phyloP scores from a whole-genome alignment of 1,284 basidiomycete species.

The Sphagnurus paluster region DNA sequence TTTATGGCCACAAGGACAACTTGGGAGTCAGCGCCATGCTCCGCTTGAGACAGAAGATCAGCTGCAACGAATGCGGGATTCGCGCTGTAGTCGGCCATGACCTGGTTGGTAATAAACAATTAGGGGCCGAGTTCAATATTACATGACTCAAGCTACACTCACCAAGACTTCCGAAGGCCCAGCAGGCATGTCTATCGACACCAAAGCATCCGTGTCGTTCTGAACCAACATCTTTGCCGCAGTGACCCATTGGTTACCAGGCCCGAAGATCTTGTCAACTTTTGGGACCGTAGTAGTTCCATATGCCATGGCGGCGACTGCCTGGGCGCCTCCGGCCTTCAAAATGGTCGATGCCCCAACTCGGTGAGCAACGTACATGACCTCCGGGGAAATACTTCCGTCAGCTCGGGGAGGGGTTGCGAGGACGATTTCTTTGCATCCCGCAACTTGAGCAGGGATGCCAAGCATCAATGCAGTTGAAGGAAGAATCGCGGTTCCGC shows the following conservation, averaged over 20 bases:
- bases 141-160: conserved; percentile 34
- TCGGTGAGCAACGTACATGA: conserved; percentile 90
- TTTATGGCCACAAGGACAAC: conserved; percentile 89
- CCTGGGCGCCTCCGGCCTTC: conserved; percentile 96
- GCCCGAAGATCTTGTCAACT: conserved; percentile 99
- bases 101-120: conserved; percentile 49
- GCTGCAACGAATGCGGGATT: conserved; percentile 93
- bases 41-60: conserved; percentile 95
- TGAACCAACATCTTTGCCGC: conserved; percentile 99
- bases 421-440: conserved; percentile 90
- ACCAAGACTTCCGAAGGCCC: conserved; percentile 97
- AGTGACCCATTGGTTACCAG: conserved; percentile 99
- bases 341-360: conserved; percentile 88
- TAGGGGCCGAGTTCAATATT: neutral
- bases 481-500: conserved; percentile 94
- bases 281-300: conserved; percentile 96
- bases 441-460: conserved; percentile 96
- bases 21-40: conserved; percentile 98
- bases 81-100: conserved; percentile 88
- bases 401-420: conserved; percentile 94
- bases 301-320: conserved; percentile 96
- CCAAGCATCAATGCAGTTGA: conserved; percentile 99
- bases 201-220: conserved; percentile 96
- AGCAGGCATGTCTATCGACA: conserved; percentile 99
- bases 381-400: conserved; percentile 91